phyloP scores from a whole-genome alignment of 768 basidiomycete species.

The Leccinum fibrillosum region DNA sequence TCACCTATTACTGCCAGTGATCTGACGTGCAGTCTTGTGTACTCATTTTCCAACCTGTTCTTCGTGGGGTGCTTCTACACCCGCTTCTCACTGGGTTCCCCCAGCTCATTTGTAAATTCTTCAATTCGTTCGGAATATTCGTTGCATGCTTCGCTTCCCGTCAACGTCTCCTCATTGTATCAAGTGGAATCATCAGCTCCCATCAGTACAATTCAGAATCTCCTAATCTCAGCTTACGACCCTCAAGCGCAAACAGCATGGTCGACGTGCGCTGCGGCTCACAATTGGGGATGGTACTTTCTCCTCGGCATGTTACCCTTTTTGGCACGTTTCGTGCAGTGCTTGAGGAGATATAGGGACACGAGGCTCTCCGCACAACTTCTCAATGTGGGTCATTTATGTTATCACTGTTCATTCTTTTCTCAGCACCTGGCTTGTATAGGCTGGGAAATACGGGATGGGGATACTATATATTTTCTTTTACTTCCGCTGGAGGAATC shows the following conservation, averaged over 20 bases:
- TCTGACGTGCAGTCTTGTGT: conserved; percentile 78
- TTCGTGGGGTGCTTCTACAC: conserved; percentile 74
- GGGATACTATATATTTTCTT: conserved; percentile 64
- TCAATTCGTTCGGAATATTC: background rate
- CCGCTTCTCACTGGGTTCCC: conserved; percentile 1
- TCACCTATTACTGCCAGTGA: conserved; percentile 46
- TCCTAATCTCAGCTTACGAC: conserved; percentile 11
- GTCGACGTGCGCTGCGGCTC: conserved; percentile 37
- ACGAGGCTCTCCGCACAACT: conserved; percentile 73
- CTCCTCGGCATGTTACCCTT: conserved; percentile 65
- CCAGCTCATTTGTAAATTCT: background rate
- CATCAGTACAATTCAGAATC: background rate
- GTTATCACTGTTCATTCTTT: background rate
- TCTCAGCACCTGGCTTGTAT: conserved; percentile 1
- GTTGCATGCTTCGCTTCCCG: background rate
- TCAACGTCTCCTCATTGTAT: background rate
- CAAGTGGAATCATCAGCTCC: background rate
- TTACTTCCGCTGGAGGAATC: conserved; percentile 78
- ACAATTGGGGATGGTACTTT: conserved; percentile 62
- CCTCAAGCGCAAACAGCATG: conserved; percentile 44
- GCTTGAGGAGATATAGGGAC: conserved; percentile 82
- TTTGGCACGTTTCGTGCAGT: conserved; percentile 77
- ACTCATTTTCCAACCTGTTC: conserved; percentile 69
- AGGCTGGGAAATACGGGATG: conserved; percentile 83
- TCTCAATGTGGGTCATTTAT: conserved; percentile 66